Evolutionary conservation across 192 early-diverging fungal species (phyloP).

Genomic region (Thamnidium elegans): DNA sequence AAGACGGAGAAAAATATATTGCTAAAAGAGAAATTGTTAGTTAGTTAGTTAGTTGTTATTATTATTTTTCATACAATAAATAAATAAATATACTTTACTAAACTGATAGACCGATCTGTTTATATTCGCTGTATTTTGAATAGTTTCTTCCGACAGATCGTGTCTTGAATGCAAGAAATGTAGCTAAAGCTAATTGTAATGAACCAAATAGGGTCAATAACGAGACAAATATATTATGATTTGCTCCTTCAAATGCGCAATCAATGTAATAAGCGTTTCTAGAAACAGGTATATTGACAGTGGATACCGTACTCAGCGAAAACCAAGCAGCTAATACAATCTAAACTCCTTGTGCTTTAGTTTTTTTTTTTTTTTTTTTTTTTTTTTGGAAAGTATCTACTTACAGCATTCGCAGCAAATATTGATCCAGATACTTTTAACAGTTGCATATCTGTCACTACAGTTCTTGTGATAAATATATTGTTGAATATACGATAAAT

Average conservation of each 20-base stretch:
- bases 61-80: neutral
- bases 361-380: neutral
- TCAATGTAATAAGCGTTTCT: slow-evolving; percentile 23
- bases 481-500: slow-evolving; percentile 54
- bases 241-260: slow-evolving; percentile 21
- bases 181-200: slow-evolving; percentile 36
- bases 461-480: slow-evolving; percentile 44
- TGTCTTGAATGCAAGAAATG: slow-evolving; percentile 45
- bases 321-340: slow-evolving; percentile 27
- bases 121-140: slow-evolving; percentile 47
- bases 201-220: slow-evolving; percentile 31
- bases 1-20: slow-evolving; percentile 47
- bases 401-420: slow-evolving; percentile 36
- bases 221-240: slow-evolving; percentile 13
- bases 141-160: slow-evolving; percentile 34
- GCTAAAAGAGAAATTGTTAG: slow-evolving; percentile 24
- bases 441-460: slow-evolving; percentile 42
- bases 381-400: neutral
- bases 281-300: slow-evolving; percentile 11
- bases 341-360: neutral
- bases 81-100: slow-evolving; percentile 40
- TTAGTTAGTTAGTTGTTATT: neutral
- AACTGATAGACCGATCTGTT: slow-evolving; percentile 48
- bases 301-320: neutral
- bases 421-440: slow-evolving; percentile 44